Evolutionary conservation across 805 yeast genomes (phyloP).

Genomic region (Candida pini): DNA sequence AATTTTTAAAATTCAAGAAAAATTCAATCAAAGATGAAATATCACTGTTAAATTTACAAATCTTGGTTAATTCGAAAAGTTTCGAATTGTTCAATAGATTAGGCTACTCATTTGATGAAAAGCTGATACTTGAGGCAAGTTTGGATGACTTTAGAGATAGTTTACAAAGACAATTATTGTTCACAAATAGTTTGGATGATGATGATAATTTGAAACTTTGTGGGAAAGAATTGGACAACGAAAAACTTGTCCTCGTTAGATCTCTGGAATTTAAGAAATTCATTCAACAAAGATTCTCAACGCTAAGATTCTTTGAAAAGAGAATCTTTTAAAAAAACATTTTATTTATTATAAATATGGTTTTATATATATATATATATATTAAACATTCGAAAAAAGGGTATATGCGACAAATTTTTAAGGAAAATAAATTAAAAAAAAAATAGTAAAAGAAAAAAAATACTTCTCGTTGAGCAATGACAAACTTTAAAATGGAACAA

Average conservation of each 20-base stretch:
- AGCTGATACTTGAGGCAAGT: conserved; percentile 5
- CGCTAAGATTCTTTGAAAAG: conserved; percentile 18
- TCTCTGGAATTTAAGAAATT: conserved; percentile 18
- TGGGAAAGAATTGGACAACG: conserved; percentile 3
- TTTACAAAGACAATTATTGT: conserved; percentile 6
- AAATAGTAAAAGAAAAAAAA: not conserved
- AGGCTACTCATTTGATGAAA: conserved; percentile 8
- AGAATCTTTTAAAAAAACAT: conserved; percentile 15
- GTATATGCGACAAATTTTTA: not conserved
- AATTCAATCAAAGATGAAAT: conserved; percentile 5
- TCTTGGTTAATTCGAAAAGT: conserved; percentile 13
- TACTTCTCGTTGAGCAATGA: no score
- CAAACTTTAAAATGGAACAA: no score
- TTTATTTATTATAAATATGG: not conserved
- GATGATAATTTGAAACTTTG: not conserved
- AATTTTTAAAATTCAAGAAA: not conserved
- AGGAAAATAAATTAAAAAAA: not conserved
- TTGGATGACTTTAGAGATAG: conserved; percentile 6
- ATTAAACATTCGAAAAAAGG: not conserved
- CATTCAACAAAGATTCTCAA: conserved; percentile 17
- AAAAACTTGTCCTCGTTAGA: conserved; percentile 11
- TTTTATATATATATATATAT: not conserved
- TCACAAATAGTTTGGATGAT: conserved; percentile 1
- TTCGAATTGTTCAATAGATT: conserved; percentile 11
- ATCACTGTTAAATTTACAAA: conserved; percentile 10